Evolutionary conservation across 345 rosid species (phyloP), one percentile per base, ranked within the genome.

Genomic region (Turritis glabra): DNA sequence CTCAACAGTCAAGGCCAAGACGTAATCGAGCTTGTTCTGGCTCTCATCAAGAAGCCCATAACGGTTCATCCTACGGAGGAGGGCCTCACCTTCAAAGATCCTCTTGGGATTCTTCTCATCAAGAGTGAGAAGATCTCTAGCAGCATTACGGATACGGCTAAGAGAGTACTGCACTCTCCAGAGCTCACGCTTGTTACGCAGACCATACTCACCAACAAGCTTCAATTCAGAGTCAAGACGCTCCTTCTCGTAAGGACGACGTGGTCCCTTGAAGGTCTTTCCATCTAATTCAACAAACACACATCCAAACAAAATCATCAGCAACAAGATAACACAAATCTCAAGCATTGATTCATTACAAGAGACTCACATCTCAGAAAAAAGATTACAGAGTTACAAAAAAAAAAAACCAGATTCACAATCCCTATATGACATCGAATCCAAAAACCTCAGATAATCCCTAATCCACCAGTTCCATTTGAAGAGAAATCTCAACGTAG

Each of bases 11-110:
- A 86, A 48, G 0, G 93, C 90, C 83, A 88, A 66, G 62, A 88
- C 89, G 61, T 88, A 88, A 80, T 88, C 93, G 7, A 88, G 93
- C 78, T 86, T 88, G 87, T 88, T 88, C 83, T 88, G 88, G 62
- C 86, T 81, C 88, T 87, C 91, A 8, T 87, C 92, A 47, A 87
- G 69, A 11, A 87, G 84, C 0, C 89, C 88, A 77, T 79, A 87
- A 22, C 86, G 79, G 79, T 85, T 83, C 89, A 87, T 87, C 72
- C 87, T 80, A 10, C 89, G 64, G 1, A 87, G 80, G 12, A 85
- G 84, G 2, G 92, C 89, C 46, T 87, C 89, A 61, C 88, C 92
- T 79, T 85, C 88, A 30, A 87, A 87, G 55, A 87, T 87, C 26
- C 88, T 80, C 3, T 73, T 79, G 0, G 90, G 82, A 23, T 74